Evolutionary conservation across 1,284 basidiomycete species (phyloP).

Genomic region (Pisolithus thermaeus): DNA sequence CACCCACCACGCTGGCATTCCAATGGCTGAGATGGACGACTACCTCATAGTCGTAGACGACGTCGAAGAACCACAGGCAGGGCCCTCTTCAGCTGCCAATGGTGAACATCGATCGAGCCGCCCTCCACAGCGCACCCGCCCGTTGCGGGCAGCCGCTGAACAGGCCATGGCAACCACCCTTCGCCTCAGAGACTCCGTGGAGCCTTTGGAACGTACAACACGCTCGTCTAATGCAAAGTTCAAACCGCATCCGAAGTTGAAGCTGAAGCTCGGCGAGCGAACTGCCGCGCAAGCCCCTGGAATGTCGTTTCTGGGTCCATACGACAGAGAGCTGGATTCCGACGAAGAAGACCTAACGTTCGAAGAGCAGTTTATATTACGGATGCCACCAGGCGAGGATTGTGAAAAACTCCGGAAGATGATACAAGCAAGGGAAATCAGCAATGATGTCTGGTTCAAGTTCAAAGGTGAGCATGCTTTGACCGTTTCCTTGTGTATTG

Average conservation of each 20-base stretch:
- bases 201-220: conserved; percentile 41
- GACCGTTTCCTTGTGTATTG: neutral
- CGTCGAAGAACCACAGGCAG: conserved; percentile 33
- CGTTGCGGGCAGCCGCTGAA: conserved; percentile 33
- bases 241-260: conserved; percentile 66
- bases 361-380: conserved; percentile 95
- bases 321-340: conserved; percentile 93
- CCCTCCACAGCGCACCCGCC: conserved; percentile 20
- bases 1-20: too few species aligned
- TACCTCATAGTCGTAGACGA: conserved; percentile 66
- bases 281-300: conserved; percentile 70
- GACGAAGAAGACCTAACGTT: conserved; percentile 92
- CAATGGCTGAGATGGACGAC: conserved; percentile 40
- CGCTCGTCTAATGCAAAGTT: conserved; percentile 38
- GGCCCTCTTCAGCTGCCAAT: conserved; percentile 22
- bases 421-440: conserved; percentile 73
- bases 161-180: conserved; percentile 33
- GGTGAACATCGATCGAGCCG: conserved; percentile 12
- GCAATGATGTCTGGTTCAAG: conserved; percentile 94
- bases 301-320: conserved; percentile 80
- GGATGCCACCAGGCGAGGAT: conserved; percentile 84
- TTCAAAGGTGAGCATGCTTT: conserved; percentile 72
- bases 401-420: conserved; percentile 75
- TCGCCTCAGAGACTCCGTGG: conserved; percentile 38
- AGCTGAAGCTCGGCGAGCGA: conserved; percentile 79